Conservation (phyloP, 768 basidiomycete species). For the Cystobasidium onofrii region DNA sequence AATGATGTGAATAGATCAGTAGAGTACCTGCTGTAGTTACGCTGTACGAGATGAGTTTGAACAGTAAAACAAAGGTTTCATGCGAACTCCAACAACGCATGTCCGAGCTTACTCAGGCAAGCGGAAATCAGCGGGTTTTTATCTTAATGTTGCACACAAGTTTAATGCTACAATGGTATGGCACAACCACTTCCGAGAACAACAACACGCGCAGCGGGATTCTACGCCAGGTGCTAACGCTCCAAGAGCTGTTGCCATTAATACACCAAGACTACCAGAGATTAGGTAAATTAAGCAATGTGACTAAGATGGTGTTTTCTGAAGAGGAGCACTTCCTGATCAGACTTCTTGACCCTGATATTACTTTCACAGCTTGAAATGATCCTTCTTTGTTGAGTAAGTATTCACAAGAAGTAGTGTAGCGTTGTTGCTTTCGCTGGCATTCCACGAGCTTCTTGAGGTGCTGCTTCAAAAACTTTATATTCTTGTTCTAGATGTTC, state of each 20-base stretch:
- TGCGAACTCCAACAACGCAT: too few species aligned
- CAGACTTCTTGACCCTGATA: too few species aligned
- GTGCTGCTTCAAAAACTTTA: constrained; percentile 86
- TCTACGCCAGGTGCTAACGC: neutral
- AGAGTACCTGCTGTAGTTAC: constrained; percentile 1
- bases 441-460: constrained; percentile 46
- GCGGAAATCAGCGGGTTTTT: too few species aligned
- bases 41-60: too few species aligned
- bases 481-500: constrained; percentile 89
- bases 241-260: neutral
- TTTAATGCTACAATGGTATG: neutral
- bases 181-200: neutral
- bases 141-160: neutral
- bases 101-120: too few species aligned
- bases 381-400: too few species aligned
- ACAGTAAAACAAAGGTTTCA: too few species aligned
- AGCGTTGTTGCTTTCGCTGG: constrained; percentile 39
- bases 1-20: constrained; percentile 27
- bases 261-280: neutral
- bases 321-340: neutral
- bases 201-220: neutral
- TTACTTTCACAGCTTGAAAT: too few species aligned
- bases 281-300: too few species aligned
- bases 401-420: constrained; percentile 39
- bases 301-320: neutral